Evolutionary conservation across 2,329 filamentous ascomycete species (phyloP).

Genomic region (Madurella fahalii): DNA sequence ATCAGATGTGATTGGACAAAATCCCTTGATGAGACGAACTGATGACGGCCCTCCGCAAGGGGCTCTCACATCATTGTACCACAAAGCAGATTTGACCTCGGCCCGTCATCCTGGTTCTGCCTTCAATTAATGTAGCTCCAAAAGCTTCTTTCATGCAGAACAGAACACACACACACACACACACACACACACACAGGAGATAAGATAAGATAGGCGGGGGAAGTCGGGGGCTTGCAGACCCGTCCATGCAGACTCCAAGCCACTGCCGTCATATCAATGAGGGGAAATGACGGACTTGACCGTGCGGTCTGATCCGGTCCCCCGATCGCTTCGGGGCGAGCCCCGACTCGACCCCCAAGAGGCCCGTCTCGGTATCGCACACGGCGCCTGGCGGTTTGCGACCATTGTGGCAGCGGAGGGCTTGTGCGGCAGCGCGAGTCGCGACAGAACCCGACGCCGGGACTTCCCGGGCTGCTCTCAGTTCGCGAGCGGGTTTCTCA

Average conservation of each 20-base stretch:
- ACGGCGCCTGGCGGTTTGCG: too few species aligned
- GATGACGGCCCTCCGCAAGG: too few species aligned
- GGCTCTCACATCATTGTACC: too few species aligned
- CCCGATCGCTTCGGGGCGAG: background rate
- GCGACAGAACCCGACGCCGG: too few species aligned
- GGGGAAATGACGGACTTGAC: background rate
- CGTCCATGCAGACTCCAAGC: background rate
- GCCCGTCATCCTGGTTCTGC: background rate
- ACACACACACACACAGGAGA: too few species aligned
- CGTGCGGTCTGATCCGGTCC: background rate
- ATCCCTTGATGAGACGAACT: too few species aligned
- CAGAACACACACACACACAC: too few species aligned
- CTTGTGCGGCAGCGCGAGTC: too few species aligned
- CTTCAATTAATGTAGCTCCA: background rate
- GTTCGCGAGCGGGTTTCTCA: background rate
- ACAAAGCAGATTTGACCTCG: background rate
- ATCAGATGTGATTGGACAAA: too few species aligned
- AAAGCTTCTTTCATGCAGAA: too few species aligned
- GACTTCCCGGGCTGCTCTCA: background rate
- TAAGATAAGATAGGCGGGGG: background rate
- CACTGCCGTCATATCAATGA: background rate
- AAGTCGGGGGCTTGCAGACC: background rate
- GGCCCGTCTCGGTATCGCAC: too few species aligned
- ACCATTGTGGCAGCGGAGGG: too few species aligned
- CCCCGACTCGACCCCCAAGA: background rate